Conservation (phyloP, 129 eudicot species). For the Dittrichia graveolens region DNA sequence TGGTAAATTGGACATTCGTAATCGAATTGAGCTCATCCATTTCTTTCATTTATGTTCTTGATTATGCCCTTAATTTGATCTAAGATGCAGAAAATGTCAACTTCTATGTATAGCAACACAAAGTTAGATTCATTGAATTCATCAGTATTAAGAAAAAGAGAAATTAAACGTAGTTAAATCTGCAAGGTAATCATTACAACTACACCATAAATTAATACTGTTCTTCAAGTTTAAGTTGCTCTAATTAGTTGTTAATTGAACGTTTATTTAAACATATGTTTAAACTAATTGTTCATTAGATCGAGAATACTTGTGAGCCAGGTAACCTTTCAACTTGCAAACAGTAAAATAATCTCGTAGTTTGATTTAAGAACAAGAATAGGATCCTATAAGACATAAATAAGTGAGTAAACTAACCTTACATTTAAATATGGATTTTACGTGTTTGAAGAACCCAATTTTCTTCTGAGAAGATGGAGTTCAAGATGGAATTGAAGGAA, state of each 20-base stretch:
- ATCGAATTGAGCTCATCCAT: slow-evolving; percentile 27
- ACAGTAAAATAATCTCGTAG: slow-evolving; percentile 22
- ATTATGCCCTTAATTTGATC: slow-evolving; percentile 8
- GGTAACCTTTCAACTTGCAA: slow-evolving; percentile 8
- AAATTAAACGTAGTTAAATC: background rate
- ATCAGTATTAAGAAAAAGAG: background rate
- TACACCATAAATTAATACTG: slow-evolving; percentile 1
- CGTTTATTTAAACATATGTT: slow-evolving; percentile 16
- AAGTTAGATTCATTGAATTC: slow-evolving; percentile 8
- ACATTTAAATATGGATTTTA: background rate
- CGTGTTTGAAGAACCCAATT: slow-evolving; percentile 29
- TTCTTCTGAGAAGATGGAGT: slow-evolving; percentile 23
- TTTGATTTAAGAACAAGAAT: slow-evolving; percentile 13
- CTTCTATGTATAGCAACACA: slow-evolving; percentile 21
- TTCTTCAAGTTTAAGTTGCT: slow-evolving; percentile 15
- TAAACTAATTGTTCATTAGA: slow-evolving; percentile 13
- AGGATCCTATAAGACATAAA: slow-evolving; percentile 6
- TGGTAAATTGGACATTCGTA: slow-evolving; percentile 23
- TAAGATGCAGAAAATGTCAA: background rate
- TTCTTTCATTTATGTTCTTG: slow-evolving; percentile 19
- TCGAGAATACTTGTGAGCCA: slow-evolving; percentile 32
- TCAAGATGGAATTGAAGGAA: slow-evolving; percentile 18
- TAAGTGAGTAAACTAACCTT: background rate
- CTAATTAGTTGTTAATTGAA: slow-evolving; percentile 19
- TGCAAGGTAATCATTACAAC: slow-evolving; percentile 19